phyloP scores from a whole-genome alignment of 2,329 filamentous ascomycete species.

The Cyanodermella asteris region DNA sequence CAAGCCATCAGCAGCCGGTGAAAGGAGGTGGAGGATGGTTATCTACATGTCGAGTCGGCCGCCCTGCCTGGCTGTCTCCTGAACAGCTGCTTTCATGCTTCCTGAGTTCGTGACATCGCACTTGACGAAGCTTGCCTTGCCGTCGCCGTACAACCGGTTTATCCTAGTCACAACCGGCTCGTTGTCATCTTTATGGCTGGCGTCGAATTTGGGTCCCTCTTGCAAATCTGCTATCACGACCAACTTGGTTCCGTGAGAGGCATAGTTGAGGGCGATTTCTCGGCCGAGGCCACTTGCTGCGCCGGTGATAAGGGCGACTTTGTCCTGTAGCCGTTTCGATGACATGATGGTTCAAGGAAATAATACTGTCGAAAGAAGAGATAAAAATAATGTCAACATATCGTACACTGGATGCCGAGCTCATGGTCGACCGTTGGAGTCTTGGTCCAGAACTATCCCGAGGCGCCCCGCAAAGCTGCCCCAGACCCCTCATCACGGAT shows the following conservation, averaged over 20 bases:
- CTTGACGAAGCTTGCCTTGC: constrained; percentile 20
- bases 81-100: constrained; percentile 17
- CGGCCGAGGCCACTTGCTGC: constrained; percentile 24
- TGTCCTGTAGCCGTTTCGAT: constrained; percentile 11
- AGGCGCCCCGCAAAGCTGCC: too few species aligned
- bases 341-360: too few species aligned
- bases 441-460: too few species aligned
- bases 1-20: too few species aligned
- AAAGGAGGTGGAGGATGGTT: too few species aligned
- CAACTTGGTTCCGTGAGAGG: constrained; percentile 17
- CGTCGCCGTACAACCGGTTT: constrained; percentile 13
- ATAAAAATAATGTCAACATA: too few species aligned
- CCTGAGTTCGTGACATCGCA: constrained; percentile 19
- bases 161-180: constrained; percentile 17
- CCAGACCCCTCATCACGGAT: too few species aligned
- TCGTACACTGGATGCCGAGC: too few species aligned
- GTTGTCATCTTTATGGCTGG: constrained; percentile 8
- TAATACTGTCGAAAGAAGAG: too few species aligned
- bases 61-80: constrained; percentile 14
- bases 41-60: constrained; percentile 23
- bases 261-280: constrained; percentile 21
- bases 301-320: constrained; percentile 23
- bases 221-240: constrained; percentile 22
- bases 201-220: constrained; percentile 4
- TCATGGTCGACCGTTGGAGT: too few species aligned